These are phyloP conservation scores for Aspergillus latus DNA, from an alignment of 2,329 filamentous ascomycete species.

Conservation along the genomic window DNA sequence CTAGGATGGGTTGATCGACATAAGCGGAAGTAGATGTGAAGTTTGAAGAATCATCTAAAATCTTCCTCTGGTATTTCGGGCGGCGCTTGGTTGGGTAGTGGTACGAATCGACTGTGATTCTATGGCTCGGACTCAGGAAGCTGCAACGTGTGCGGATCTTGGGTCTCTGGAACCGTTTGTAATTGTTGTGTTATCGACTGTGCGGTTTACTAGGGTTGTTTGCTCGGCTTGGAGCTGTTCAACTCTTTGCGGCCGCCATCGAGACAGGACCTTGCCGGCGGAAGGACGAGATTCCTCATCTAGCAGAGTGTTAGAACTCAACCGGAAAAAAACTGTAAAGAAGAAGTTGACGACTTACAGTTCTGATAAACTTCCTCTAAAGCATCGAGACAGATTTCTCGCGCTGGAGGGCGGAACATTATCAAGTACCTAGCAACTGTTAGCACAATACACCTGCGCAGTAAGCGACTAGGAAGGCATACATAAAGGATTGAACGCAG, in stretches of 20 bases:
- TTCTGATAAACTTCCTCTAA: conserved; percentile 59
- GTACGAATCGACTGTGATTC: too few species aligned
- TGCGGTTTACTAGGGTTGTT: conserved; percentile 15
- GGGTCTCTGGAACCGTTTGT: conserved; percentile 9
- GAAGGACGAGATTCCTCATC: conserved; percentile 50
- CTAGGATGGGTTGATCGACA: neutral
- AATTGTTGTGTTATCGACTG: neutral
- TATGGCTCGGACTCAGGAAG: neutral
- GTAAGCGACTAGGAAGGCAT: conserved; percentile 20
- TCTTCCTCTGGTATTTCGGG: neutral
- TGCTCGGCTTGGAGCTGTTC: conserved; percentile 20
- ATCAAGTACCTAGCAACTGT: conserved; percentile 49
- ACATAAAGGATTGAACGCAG: conserved; percentile 59
- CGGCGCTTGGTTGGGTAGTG: neutral
- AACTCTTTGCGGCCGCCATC: conserved; percentile 54
- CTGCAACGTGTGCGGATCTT: neutral
- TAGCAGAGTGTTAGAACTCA: conserved; percentile 17
- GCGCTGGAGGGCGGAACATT: conserved; percentile 60
- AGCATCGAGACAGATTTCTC: conserved; percentile 58
- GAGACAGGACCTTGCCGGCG: conserved; percentile 55
- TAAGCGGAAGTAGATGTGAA: neutral
- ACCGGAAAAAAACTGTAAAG: neutral
- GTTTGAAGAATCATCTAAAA: neutral
- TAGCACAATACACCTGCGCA: neutral
- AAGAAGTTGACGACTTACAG: conserved; percentile 38